Percentiles rank a stretch among this genome's conserved stretches.
Conservation (phyloP, 2,329 filamentous ascomycete genomes). For the Daldinia sp. region DNA sequence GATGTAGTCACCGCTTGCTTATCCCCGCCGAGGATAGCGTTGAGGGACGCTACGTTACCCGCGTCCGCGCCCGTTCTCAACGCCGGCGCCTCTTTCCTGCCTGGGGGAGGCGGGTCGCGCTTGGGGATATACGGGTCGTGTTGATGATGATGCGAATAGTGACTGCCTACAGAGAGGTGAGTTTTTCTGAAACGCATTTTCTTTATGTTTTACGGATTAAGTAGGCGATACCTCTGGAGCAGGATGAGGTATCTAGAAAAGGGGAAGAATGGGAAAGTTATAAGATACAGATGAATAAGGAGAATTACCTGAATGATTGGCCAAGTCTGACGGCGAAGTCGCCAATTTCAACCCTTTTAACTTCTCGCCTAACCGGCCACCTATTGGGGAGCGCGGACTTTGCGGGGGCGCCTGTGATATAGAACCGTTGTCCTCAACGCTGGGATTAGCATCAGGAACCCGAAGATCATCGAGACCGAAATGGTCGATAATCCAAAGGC, state of each 20-base stretch:
- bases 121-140: conserved; percentile 22
- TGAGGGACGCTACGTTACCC: conserved; percentile 53
- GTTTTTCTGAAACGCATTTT: not conserved
- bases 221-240: not conserved
- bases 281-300: not conserved
- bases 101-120: conserved; percentile 11
- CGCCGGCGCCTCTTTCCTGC: not conserved
- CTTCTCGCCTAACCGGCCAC: conserved; percentile 81
- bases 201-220: not conserved
- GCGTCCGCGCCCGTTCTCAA: conserved; percentile 9
- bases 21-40: conserved; percentile 54
- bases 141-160: conserved; percentile 16
- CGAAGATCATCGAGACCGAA: conserved; percentile 72
- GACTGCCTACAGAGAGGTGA: conserved; percentile 16
- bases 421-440: not conserved
- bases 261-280: not conserved
- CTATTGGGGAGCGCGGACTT: conserved; percentile 73
- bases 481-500: conserved; percentile 85
- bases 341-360: conserved; percentile 82
- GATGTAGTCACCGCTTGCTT: conserved; percentile 48
- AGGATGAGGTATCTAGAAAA: not conserved
- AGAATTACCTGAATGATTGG: conserved; percentile 62
- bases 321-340: conserved; percentile 76
- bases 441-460: conserved; percentile 47
- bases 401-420: conserved; percentile 47